These are phyloP conservation scores for Mycena crocata DNA, from an alignment of 768 basidiomycete genomes.

Conservation along the genomic window DNA sequence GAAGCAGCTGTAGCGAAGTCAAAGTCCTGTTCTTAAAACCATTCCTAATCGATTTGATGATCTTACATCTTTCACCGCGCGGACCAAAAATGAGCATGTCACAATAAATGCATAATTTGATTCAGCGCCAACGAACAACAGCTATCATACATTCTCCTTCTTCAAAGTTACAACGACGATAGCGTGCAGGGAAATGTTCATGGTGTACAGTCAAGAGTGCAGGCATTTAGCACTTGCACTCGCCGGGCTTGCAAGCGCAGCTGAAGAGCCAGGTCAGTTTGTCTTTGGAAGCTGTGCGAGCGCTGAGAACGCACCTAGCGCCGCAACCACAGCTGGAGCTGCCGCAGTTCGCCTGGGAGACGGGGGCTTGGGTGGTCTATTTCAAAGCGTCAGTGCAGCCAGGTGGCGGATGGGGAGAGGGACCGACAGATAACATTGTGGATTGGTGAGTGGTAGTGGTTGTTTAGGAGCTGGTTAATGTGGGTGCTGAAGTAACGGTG, in stretches of 20 bases:
- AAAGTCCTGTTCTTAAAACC: background rate
- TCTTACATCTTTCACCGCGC: background rate
- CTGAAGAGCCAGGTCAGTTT: constrained; percentile 44
- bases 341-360: constrained; percentile 61
- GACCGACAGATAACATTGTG: constrained; percentile 57
- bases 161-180: constrained; percentile 23
- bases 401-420: constrained; percentile 1
- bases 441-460: constrained; percentile 20
- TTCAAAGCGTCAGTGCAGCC: constrained; percentile 2
- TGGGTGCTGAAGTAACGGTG: constrained; percentile 21
- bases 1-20: constrained; percentile 17
- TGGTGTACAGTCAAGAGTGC: constrained; percentile 11
- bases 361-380: constrained; percentile 51
- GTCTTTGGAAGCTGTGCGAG: background rate
- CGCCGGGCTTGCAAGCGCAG: constrained; percentile 63
- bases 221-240: constrained; percentile 71
- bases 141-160: constrained; percentile 33
- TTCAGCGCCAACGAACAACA: constrained; percentile 31
- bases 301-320: constrained; percentile 47
- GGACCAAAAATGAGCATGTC: constrained; percentile 27
- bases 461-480: constrained; percentile 24
- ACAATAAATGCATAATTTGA: constrained; percentile 30
- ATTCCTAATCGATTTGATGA: constrained; percentile 17
- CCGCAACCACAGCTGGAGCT: constrained; percentile 64
- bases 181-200: constrained; percentile 7